Percentiles rank a stretch among this genome's conserved stretches.
These are phyloP conservation scores for Penicillium palitans DNA, from an alignment of 2,329 filamentous ascomycete genomes.

Conservation along the genomic window DNA sequence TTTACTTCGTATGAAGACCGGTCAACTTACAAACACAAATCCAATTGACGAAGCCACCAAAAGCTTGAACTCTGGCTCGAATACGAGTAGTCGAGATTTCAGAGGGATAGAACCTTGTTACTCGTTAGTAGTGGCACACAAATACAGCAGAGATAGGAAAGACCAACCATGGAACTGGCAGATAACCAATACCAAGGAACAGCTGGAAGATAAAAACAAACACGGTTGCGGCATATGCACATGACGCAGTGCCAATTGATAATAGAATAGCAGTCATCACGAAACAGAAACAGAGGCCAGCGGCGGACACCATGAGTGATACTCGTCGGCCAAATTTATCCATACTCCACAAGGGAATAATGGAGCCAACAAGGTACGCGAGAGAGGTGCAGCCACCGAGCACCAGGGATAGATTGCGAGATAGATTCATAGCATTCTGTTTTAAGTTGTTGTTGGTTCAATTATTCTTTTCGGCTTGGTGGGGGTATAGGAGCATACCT, in stretches of 20 bases:
- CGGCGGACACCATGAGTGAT: conserved; percentile 44
- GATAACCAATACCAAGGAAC: conserved; percentile 46
- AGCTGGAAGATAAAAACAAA: conserved; percentile 51
- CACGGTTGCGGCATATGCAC: conserved; percentile 45
- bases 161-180: conserved; percentile 44
- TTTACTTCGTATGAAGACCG: conserved; percentile 19
- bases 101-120: conserved; percentile 39
- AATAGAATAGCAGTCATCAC: conserved; percentile 43
- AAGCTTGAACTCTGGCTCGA: conserved; percentile 42
- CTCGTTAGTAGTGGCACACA: neutral
- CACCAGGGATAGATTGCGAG: conserved; percentile 53
- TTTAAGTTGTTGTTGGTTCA: neutral
- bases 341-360: conserved; percentile 45
- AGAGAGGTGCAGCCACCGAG: conserved; percentile 50
- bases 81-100: conserved; percentile 47
- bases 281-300: conserved; percentile 48
- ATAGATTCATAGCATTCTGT: conserved; percentile 38
- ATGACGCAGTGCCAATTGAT: conserved; percentile 31
- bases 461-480: neutral
- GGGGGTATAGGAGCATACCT: conserved; percentile 13
- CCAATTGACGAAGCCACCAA: conserved; percentile 42
- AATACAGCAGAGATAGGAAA: too few relatives aligned
- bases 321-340: conserved; percentile 46
- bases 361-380: conserved; percentile 44
- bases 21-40: conserved; percentile 37